Conservation (phyloP, 129 eudicot genomes). For the Dittrichia graveolens region DNA sequence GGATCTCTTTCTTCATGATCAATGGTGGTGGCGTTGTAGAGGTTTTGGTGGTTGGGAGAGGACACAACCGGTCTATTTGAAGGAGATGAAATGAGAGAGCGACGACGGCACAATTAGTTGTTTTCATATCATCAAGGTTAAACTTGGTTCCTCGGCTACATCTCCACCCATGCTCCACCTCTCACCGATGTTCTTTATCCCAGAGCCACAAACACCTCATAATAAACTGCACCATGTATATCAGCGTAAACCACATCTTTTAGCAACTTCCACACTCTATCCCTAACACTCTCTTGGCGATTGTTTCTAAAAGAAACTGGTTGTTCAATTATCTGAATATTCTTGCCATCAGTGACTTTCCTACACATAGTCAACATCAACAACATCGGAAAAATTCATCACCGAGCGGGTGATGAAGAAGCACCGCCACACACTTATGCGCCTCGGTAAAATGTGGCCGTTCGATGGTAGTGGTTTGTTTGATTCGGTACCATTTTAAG, state of each 20-base stretch:
- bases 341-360: slow-evolving; percentile 39
- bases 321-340: slow-evolving; percentile 30
- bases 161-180: slow-evolving; percentile 92
- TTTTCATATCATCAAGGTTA: slow-evolving; percentile 70
- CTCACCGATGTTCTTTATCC: slow-evolving; percentile 59
- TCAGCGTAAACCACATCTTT: slow-evolving; percentile 52
- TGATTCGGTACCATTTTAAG: slow-evolving; percentile 19
- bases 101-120: slow-evolving; percentile 51
- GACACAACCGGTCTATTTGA: no score
- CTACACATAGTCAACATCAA: slow-evolving; percentile 61
- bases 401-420: slow-evolving; percentile 88
- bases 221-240: slow-evolving; percentile 49
- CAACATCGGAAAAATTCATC: slow-evolving; percentile 82
- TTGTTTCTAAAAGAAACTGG: background rate
- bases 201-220: slow-evolving; percentile 62
- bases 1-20: no score
- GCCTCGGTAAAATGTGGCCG: slow-evolving; percentile 64
- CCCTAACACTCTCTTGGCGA: background rate
- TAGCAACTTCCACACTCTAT: slow-evolving; percentile 32
- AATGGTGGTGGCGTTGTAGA: no score
- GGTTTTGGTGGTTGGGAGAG: no score
- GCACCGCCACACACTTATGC: slow-evolving; percentile 60
- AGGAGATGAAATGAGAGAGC: no score
- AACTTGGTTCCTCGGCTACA: slow-evolving; percentile 85
- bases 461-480: slow-evolving; percentile 68